Base-by-base conservation (phyloP, 169 alveolate genomes). In the Cryptosporidium muris region DNA sequence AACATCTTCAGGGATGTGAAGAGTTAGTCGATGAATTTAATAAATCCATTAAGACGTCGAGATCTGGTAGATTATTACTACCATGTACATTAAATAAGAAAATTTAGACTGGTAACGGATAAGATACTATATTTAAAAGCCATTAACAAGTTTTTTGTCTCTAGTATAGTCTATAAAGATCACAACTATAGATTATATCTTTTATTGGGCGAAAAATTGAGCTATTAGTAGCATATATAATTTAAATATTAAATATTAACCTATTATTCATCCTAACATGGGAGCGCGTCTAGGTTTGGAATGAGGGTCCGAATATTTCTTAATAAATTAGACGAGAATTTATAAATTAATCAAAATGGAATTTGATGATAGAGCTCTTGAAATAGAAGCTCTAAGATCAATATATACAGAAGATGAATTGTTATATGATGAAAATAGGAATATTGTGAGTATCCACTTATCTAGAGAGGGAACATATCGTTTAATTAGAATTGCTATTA, bases 41-140 rank as follows among this genome's bases (percentile, higher is more conserved):
- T 16, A 60, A 25, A 49, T 58, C 63, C 51, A 58, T 74, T 58
- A 74, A 74, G 16, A 74, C 85, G 2, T 74, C 85, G 37, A 74
- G 85, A 48, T 74, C 85, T 8, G 85, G 85, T n/a, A 74, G 85
- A 42, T 58, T 74, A 38, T 68, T 74, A 1, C 85, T 74, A 25
- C 85, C 85, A 36, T 74, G 85, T 14, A 74, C 85, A 34, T 8
- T 51, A 0, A 25, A 48, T 2, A 66, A 66, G 51, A 66, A 66
- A 25, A 64, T 45, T 42, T 2, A 25, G 25, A 25, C 25, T 25
- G 25, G 25, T 25, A 25, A 25, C 25, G 25, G 25, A 25, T 25
- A 25, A 0, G 25, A 25, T 25, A 25, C 0, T 25, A 25, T 25
- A 25, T 25, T 25, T 25, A 25, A 25, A 25, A 25, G 25, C 25